Evolutionary conservation across 1,284 basidiomycete species (phyloP).

Genomic region (Tilletia walkeri): DNA sequence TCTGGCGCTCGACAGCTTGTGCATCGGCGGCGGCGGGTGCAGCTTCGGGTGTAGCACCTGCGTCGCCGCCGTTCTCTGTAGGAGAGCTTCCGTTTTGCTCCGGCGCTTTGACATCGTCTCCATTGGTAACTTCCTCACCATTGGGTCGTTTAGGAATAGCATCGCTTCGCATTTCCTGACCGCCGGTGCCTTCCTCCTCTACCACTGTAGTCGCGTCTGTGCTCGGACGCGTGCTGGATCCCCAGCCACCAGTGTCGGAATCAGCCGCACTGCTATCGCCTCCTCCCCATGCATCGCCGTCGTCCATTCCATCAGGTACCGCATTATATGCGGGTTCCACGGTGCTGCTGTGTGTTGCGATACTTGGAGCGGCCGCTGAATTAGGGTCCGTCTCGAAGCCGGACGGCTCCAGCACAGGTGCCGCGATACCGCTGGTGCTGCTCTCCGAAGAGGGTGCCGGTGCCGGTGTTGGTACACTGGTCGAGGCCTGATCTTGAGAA

Average conservation of each 20-base stretch:
- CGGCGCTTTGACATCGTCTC: conserved; percentile 21
- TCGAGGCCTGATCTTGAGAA: not conserved
- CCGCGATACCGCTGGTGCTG: conserved; percentile 22
- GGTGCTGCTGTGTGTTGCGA: conserved; percentile 43
- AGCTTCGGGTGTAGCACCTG: conserved; percentile 2
- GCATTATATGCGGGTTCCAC: conserved; percentile 31
- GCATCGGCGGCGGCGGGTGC: conserved; percentile 15
- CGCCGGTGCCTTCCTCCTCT: conserved; percentile 18
- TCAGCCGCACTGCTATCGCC: conserved; percentile 1
- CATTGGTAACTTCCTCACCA: conserved; percentile 1
- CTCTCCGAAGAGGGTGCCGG: conserved; percentile 18
- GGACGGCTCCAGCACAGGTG: conserved; percentile 31
- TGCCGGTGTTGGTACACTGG: conserved; percentile 26
- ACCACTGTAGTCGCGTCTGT: conserved; percentile 21
- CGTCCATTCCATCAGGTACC: conserved; percentile 47
- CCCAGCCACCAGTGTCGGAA: conserved; percentile 5
- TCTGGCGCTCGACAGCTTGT: conserved; percentile 11
- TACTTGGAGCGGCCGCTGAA: conserved; percentile 45
- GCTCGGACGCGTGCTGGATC: conserved; percentile 16
- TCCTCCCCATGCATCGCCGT: conserved; percentile 37
- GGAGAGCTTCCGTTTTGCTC: conserved; percentile 24
- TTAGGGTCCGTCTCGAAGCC: conserved; percentile 42
- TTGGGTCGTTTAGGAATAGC: conserved; percentile 19
- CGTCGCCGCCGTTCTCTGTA: not conserved
- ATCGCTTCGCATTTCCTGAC: conserved; percentile 28